Evolutionary conservation across 371 early-diverging fungal genomes (phyloP).

Genomic region (Mucor lusitanicus): DNA sequence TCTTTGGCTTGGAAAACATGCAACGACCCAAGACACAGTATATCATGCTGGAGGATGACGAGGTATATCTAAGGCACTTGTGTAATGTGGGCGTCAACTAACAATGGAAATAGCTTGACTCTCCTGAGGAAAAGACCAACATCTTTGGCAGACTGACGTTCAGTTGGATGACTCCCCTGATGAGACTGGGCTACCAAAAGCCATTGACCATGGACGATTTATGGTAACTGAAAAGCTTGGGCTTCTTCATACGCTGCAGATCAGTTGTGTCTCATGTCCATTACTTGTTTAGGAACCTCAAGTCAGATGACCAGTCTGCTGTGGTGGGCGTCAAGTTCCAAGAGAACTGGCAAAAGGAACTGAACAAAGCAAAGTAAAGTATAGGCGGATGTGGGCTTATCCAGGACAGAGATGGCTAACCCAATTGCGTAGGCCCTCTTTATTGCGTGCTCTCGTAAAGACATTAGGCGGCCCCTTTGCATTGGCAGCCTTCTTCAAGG

Average conservation of each 20-base stretch:
- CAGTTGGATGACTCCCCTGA: conserved; percentile 90
- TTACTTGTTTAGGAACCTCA: conserved; percentile 50
- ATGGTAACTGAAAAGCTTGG: conserved; percentile 47
- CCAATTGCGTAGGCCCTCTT: conserved; percentile 56
- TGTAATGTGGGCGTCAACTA: not conserved
- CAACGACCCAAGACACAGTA: conserved; percentile 65
- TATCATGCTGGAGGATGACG: conserved; percentile 57
- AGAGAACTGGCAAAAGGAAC: conserved; percentile 68
- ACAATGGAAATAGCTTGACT: conserved; percentile 28
- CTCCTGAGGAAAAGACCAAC: conserved; percentile 83
- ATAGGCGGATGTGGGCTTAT: too few species aligned
- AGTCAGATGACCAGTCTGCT: conserved; percentile 65
- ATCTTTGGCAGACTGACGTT: conserved; percentile 86
- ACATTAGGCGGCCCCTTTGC: conserved; percentile 73
- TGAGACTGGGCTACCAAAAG: conserved; percentile 79
- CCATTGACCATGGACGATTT: conserved; percentile 81
- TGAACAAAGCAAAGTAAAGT: conserved; percentile 58
- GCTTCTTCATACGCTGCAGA: not conserved
- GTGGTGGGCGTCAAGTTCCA: conserved; percentile 68
- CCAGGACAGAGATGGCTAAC: not conserved
- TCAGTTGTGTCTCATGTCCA: not conserved
- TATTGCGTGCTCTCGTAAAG: conserved; percentile 63
- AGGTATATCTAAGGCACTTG: conserved; percentile 12
- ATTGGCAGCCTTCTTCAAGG: conserved; percentile 80
- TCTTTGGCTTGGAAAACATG: conserved; percentile 65